Conservation (phyloP, 139 green algal genomes). For the Nannochloris sp. region DNA sequence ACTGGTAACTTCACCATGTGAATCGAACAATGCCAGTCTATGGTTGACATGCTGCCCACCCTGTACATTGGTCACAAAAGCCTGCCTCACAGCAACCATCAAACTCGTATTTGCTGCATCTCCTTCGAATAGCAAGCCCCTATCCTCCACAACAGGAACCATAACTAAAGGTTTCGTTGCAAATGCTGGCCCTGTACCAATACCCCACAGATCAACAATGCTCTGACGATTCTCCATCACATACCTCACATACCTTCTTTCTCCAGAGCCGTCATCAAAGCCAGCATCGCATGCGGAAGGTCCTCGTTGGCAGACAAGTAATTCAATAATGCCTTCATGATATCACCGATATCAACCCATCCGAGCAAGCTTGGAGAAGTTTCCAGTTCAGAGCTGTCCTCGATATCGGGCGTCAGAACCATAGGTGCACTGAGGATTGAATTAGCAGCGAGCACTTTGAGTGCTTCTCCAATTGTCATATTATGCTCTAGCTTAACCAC, state of each 20-base stretch:
- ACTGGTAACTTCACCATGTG: constrained; percentile 48
- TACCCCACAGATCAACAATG: too few species aligned
- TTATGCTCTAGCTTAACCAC: constrained; percentile 46
- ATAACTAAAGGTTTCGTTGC: constrained; percentile 49
- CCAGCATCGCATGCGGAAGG: constrained; percentile 60
- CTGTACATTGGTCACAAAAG: constrained; percentile 13
- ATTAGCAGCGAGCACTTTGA: constrained; percentile 30
- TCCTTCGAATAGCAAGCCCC: constrained; percentile 50
- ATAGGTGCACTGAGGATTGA: constrained; percentile 59
- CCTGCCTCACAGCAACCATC: constrained; percentile 36
- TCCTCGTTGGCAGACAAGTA: constrained; percentile 9
- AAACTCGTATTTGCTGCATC: constrained; percentile 33
- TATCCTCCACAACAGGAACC: constrained; percentile 47
- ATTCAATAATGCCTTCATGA: constrained; percentile 34
- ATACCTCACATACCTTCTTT: constrained; percentile 23
- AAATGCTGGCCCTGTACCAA: constrained; percentile 28
- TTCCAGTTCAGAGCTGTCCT: constrained; percentile 37
- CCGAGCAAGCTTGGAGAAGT: constrained; percentile 41
- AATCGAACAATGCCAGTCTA: constrained; percentile 49
- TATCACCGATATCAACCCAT: constrained; percentile 50
- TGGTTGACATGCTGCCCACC: constrained; percentile 21
- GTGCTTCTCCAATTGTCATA: constrained; percentile 34
- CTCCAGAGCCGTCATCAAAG: constrained; percentile 67
- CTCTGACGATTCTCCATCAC: too few species aligned
- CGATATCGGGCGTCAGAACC: constrained; percentile 27